These are phyloP conservation scores for Chenopodium quinoa DNA, from an alignment of 148 eudicot genomes.

Conservation along the genomic window DNA sequence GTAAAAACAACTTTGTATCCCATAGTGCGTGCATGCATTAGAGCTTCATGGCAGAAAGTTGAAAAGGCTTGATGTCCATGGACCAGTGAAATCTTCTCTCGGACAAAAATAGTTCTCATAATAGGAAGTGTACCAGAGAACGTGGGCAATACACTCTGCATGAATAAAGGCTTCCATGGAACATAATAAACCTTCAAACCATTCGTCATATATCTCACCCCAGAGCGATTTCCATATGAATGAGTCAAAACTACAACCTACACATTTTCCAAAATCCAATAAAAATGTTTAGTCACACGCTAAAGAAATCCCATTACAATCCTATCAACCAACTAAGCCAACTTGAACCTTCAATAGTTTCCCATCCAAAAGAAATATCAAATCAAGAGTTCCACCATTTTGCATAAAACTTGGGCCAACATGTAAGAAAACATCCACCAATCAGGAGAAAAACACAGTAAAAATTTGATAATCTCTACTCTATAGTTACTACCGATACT, in stretches of 20 bases:
- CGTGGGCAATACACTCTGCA: conserved; percentile 93
- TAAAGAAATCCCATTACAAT: conserved; percentile 17
- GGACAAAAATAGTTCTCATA: conserved; percentile 70
- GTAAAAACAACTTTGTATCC: conserved; percentile 95
- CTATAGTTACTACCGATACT: no score
- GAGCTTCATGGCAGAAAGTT: conserved; percentile 94
- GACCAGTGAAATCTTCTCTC: conserved; percentile 83
- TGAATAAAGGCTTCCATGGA: conserved; percentile 91
- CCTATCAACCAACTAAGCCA: background rate
- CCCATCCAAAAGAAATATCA: background rate
- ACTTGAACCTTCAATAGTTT: background rate
- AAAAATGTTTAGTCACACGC: background rate
- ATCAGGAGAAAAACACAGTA: background rate
- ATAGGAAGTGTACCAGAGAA: conserved; percentile 90
- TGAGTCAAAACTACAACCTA: conserved; percentile 98
- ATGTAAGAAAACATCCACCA: background rate
- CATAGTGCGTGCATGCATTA: conserved; percentile 98
- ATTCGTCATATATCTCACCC: conserved; percentile 92
- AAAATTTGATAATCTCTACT: no score
- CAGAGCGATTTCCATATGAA: conserved; percentile 85
- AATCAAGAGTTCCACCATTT: background rate
- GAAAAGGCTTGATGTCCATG: conserved; percentile 99
- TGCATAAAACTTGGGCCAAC: background rate
- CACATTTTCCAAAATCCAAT: background rate
- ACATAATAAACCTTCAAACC: conserved; percentile 89